Evolutionary conservation across 139 green algal species (phyloP).

Genomic region (Chlorella sp.): DNA sequence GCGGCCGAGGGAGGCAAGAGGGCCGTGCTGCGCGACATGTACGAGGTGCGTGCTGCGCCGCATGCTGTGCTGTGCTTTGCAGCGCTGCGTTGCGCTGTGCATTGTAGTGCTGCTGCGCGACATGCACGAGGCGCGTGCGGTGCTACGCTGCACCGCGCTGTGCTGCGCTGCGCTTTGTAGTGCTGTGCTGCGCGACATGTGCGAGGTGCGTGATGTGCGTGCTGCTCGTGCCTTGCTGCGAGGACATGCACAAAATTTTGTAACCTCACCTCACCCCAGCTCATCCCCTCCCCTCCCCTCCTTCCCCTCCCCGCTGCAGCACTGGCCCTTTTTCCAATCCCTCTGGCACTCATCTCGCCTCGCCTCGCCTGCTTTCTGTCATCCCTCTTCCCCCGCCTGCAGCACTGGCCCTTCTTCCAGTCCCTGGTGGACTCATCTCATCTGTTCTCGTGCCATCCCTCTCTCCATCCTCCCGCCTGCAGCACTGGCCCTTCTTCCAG

Average conservation of each 20-base stretch:
- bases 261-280: too few relatives aligned
- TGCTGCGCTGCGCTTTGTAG: too few relatives aligned
- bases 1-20: slow-evolving; percentile 58
- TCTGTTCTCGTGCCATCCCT: background rate
- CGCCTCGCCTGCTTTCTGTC: background rate
- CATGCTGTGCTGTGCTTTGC: background rate
- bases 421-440: background rate
- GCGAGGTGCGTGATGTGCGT: too few relatives aligned
- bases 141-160: too few relatives aligned
- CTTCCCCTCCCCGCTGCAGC: too few relatives aligned
- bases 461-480: background rate
- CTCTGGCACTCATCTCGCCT: background rate
- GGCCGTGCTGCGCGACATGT: slow-evolving; percentile 89
- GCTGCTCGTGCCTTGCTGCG: too few relatives aligned
- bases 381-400: background rate
- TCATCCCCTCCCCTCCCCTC: too few relatives aligned
- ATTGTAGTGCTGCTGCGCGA: background rate
- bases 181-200: background rate
- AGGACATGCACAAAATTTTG: too few relatives aligned
- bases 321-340: too few relatives aligned
- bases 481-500: slow-evolving; percentile 98
- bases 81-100: too few relatives aligned
- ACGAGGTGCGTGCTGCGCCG: slow-evolving; percentile 36
- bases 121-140: too few relatives aligned
- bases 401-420: background rate